Evolutionary conservation across 1,284 basidiomycete species (phyloP).

Genomic region (Trichosporon coremiiforme): DNA sequence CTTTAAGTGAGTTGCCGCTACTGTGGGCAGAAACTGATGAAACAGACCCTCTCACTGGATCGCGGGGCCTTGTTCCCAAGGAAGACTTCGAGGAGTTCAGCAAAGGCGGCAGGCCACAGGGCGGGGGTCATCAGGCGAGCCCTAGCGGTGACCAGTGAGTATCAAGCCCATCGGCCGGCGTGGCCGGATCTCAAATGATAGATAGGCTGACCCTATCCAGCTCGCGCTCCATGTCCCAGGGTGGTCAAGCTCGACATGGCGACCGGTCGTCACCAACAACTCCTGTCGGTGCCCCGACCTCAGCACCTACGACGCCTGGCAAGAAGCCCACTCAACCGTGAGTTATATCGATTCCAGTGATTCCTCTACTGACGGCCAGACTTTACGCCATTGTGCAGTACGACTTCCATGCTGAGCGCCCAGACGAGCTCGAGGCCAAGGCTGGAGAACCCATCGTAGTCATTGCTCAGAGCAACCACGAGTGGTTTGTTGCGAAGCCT

Average conservation of each 20-base stretch:
- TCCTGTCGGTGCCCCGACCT: conserved; percentile 12
- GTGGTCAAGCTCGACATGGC: neutral
- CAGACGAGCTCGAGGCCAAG: conserved; percentile 94
- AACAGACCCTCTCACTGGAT: conserved; percentile 77
- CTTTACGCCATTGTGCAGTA: conserved; percentile 91
- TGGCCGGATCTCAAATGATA: neutral
- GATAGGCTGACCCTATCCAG: conserved; percentile 14
- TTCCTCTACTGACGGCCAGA: conserved; percentile 34
- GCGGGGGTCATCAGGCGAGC: neutral
- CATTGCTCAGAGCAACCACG: conserved; percentile 58
- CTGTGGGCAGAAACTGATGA: too few relatives aligned
- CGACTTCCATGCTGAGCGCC: conserved; percentile 90
- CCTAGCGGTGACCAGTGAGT: conserved; percentile 11
- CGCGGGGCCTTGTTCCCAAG: conserved; percentile 87
- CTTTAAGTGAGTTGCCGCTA: conserved; percentile 68
- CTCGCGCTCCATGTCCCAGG: conserved; percentile 19
- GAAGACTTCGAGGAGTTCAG: conserved; percentile 82
- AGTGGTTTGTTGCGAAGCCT: conserved; percentile 72
- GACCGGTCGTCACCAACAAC: conserved; percentile 21
- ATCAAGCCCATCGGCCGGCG: neutral
- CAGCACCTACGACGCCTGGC: conserved; percentile 25
- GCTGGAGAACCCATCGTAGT: conserved; percentile 87
- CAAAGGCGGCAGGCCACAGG: conserved; percentile 62
- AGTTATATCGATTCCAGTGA: conserved; percentile 1
- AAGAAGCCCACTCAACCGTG: conserved; percentile 38